These are phyloP conservation scores for Boletales sp. DNA, from an alignment of 768 basidiomycete genomes.

Conservation along the genomic window DNA sequence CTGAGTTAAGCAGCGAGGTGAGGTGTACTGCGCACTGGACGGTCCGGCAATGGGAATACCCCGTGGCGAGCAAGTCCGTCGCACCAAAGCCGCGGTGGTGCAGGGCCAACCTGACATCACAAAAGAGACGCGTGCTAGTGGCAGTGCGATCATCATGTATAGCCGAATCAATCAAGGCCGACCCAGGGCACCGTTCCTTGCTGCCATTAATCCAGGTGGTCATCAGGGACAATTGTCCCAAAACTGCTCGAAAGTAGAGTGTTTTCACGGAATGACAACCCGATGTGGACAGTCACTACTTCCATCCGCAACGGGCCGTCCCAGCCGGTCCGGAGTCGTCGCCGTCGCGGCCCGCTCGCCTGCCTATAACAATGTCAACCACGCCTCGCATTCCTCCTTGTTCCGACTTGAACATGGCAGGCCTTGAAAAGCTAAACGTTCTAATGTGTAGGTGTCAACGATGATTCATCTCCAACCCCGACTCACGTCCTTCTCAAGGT, in stretches of 20 bases:
- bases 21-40: constrained; percentile 10
- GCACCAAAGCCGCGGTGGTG: constrained; percentile 12
- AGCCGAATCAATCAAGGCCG: constrained; percentile 3
- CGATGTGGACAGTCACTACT: not conserved
- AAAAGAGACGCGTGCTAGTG: constrained; percentile 20
- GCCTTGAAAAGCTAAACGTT: constrained; percentile 55
- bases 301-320: not conserved
- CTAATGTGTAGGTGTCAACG: constrained; percentile 64
- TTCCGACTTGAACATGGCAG: constrained; percentile 35
- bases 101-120: constrained; percentile 26
- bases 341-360: constrained; percentile 8
- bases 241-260: no score
- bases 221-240: no score
- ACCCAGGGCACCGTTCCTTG: not conserved
- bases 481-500: constrained; percentile 31
- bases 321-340: not conserved
- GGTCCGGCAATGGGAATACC: not conserved
- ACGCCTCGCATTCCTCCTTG: no score
- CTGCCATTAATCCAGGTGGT: no score
- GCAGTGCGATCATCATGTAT: constrained; percentile 12
- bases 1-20: constrained; percentile 7
- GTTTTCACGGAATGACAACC: no score
- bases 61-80: constrained; percentile 1
- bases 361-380: not conserved
- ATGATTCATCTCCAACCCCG: not conserved